These are phyloP conservation scores for Amauroascus niger DNA, from an alignment of 2,329 filamentous ascomycete genomes.

Conservation along the genomic window DNA sequence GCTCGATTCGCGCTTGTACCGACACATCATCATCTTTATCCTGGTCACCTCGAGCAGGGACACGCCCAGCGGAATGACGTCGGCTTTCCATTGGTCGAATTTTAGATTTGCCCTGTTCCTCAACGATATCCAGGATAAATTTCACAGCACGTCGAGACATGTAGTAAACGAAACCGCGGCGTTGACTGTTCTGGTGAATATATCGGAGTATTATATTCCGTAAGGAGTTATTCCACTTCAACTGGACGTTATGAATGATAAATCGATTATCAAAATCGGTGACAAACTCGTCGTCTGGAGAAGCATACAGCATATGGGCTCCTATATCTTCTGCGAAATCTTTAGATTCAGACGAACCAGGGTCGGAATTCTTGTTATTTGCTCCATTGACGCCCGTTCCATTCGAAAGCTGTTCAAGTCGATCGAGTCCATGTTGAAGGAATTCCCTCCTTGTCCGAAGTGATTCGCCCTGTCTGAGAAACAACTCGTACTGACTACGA, in stretches of 20 bases:
- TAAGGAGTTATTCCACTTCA: constrained; percentile 97
- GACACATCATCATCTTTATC: constrained; percentile 54
- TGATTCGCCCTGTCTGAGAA: constrained; percentile 48
- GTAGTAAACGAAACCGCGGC: constrained; percentile 94
- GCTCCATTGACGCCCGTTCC: constrained; percentile 39
- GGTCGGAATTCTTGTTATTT: constrained; percentile 34
- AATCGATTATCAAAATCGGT: constrained; percentile 98
- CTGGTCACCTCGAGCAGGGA: constrained; percentile 27
- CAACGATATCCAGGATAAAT: constrained; percentile 94
- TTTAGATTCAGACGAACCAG: constrained; percentile 29
- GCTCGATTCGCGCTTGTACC: constrained; percentile 75
- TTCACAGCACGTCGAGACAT: constrained; percentile 92
- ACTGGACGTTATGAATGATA: constrained; percentile 91
- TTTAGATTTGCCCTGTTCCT: constrained; percentile 76
- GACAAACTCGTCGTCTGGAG: constrained; percentile 67
- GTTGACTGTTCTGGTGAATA: constrained; percentile 92
- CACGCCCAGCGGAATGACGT: constrained; percentile 6
- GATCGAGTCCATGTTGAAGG: constrained; percentile 48
- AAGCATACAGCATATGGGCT: constrained; percentile 52
- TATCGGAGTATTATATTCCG: constrained; percentile 95
- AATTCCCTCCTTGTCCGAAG: constrained; percentile 51
- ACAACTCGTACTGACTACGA: constrained; percentile 40
- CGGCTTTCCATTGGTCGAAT: constrained; percentile 26
- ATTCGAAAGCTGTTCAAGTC: constrained; percentile 40
- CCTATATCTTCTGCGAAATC: constrained; percentile 41